These are phyloP conservation scores for Dothistroma septosporum DNA, from an alignment of 2,329 filamentous ascomycete species.

Conservation along the genomic window DNA sequence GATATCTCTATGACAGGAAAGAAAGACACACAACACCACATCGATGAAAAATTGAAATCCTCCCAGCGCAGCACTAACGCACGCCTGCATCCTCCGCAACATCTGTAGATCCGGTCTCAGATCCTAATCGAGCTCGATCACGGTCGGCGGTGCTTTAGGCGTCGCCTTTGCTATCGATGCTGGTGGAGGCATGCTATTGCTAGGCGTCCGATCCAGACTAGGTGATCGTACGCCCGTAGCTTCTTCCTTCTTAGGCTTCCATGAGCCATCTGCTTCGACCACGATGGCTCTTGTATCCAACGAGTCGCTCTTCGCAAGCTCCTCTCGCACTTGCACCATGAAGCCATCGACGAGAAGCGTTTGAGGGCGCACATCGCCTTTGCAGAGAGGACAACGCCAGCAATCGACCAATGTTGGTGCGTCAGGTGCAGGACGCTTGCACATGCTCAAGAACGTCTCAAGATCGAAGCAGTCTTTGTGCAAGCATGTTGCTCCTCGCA, in stretches of 20 bases:
- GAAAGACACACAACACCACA: background rate
- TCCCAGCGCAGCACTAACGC: too few relatives aligned
- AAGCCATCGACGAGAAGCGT: conserved; percentile 71
- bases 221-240: conserved; percentile 26
- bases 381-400: conserved; percentile 86
- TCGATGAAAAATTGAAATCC: too few relatives aligned
- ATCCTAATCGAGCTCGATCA: conserved; percentile 27
- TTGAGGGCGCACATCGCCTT: conserved; percentile 68
- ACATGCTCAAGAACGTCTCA: conserved; percentile 69
- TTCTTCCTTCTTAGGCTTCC: conserved; percentile 45
- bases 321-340: conserved; percentile 57
- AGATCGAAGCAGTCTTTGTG: conserved; percentile 92
- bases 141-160: conserved; percentile 13
- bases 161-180: conserved; percentile 4
- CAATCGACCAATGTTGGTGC: conserved; percentile 53
- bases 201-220: conserved; percentile 28
- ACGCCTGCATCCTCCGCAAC: background rate
- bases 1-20: conserved; percentile 9
- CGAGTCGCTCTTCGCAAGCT: conserved; percentile 37
- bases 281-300: conserved; percentile 56
- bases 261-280: conserved; percentile 61
- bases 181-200: conserved; percentile 4
- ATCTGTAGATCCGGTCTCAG: background rate
- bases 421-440: conserved; percentile 42
- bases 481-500: conserved; percentile 63